Conservation (phyloP, 257 asterid species). For the Mentha longifolia region DNA sequence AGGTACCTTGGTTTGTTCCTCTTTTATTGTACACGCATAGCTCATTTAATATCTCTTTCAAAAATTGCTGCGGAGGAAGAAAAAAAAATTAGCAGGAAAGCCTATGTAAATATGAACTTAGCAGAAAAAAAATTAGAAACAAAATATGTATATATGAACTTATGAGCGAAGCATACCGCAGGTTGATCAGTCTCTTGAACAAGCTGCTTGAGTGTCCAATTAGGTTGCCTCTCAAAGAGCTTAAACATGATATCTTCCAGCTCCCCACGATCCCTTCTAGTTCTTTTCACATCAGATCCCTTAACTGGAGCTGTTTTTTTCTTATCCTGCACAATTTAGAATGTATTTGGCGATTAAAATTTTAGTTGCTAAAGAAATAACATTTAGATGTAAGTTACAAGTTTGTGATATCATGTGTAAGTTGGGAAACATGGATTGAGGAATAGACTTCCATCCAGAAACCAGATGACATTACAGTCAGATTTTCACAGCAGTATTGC, state of each 20-base stretch:
- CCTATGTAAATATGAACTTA: too few species aligned
- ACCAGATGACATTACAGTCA: constrained; percentile 5
- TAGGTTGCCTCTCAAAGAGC: constrained; percentile 89
- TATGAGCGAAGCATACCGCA: constrained; percentile 58
- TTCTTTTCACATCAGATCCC: constrained; percentile 80
- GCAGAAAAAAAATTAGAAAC: too few species aligned
- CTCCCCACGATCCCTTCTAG: constrained; percentile 92
- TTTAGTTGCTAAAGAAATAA: constrained; percentile 11
- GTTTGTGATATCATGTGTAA: constrained; percentile 6
- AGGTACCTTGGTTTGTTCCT: constrained; percentile 91
- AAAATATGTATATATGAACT: too few species aligned
- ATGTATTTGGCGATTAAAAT: constrained; percentile 10
- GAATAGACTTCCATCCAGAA: not conserved
- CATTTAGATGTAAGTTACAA: constrained; percentile 1
- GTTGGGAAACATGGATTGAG: not conserved
- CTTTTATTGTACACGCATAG: constrained; percentile 88
- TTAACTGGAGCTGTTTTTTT: constrained; percentile 77
- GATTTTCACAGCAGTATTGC: not conserved
- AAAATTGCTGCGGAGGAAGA: constrained; percentile 68
- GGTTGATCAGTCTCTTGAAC: constrained; percentile 97
- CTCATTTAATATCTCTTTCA: constrained; percentile 89
- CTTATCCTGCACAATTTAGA: constrained; percentile 66
- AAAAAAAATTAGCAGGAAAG: constrained; percentile 12
- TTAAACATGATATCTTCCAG: constrained; percentile 94
- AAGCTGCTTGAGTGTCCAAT: constrained; percentile 91